These are phyloP conservation scores for Xylariaceae sp. DNA, from an alignment of 2,329 filamentous ascomycete genomes.

Conservation along the genomic window DNA sequence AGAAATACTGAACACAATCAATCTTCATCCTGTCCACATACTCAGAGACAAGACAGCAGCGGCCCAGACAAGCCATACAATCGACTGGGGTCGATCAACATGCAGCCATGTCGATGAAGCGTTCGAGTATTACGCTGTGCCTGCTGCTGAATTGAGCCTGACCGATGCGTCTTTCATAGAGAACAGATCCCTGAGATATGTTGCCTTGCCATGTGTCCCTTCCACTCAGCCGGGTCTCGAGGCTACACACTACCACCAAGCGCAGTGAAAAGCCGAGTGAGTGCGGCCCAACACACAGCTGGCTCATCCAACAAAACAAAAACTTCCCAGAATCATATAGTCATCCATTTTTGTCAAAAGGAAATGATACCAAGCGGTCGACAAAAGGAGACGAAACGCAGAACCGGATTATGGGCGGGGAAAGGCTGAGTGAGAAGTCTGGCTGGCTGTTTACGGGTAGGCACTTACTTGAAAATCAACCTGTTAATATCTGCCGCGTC, in stretches of 20 bases:
- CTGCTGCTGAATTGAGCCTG: no score
- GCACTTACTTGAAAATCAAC: conserved; percentile 33
- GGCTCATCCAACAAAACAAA: not conserved
- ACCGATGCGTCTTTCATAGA: no score
- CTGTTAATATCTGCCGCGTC: conserved; percentile 29
- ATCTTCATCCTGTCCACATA: no score
- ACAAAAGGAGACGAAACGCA: not conserved
- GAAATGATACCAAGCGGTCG: not conserved
- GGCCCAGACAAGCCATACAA: no score
- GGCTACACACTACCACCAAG: not conserved
- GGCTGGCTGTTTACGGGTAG: not conserved
- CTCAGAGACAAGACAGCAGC: no score
- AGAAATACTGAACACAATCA: no score
- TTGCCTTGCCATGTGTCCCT: not conserved
- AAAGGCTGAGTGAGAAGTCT: not conserved
- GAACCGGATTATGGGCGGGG: conserved; percentile 8
- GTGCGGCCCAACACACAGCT: not conserved
- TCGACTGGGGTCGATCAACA: no score
- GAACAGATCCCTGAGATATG: not conserved
- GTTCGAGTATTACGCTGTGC: no score
- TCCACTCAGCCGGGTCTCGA: not conserved
- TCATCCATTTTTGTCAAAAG: not conserved
- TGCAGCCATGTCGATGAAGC: no score
- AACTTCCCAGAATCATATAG: not conserved
- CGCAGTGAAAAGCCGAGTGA: not conserved